phyloP scores from a whole-genome alignment of 2,329 filamentous ascomycete genomes.

The Lizonia empirigonia region DNA sequence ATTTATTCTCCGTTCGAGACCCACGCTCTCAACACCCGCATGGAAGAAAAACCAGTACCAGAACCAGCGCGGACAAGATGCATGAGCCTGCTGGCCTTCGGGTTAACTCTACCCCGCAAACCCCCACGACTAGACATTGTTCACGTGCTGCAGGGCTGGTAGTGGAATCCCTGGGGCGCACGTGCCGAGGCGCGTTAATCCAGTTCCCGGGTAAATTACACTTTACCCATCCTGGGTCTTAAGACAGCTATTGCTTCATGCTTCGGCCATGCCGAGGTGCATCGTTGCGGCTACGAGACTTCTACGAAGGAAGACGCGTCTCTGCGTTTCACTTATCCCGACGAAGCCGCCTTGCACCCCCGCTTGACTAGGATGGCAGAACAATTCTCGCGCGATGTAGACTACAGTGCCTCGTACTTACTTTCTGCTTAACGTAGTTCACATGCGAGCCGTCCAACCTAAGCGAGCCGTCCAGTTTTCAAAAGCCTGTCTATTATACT shows the following conservation, averaged over 20 bases:
- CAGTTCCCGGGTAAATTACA: constrained; percentile 11
- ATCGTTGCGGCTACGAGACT: not conserved
- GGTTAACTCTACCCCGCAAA: constrained; percentile 5
- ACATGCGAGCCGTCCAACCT: no score
- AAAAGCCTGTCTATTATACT: no score
- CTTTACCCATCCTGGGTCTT: constrained; percentile 4
- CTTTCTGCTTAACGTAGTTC: no score
- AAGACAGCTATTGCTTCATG: not conserved
- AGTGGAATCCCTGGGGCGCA: not conserved
- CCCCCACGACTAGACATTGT: not conserved
- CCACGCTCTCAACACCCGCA: not conserved
- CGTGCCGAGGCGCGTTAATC: constrained; percentile 4
- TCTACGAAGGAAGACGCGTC: not conserved
- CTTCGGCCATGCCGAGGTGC: constrained; percentile 2
- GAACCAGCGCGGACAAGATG: not conserved
- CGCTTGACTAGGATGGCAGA: no score
- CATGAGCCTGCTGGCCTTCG: not conserved
- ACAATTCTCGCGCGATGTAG: no score
- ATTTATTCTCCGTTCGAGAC: constrained; percentile 12
- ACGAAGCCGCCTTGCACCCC: constrained; percentile 1
- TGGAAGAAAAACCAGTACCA: not conserved
- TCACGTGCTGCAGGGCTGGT: not conserved
- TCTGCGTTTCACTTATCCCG: constrained; percentile 3
- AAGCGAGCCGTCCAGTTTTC: no score
- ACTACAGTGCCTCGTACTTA: no score